Percentiles rank a stretch among this genome's conserved stretches.
These are phyloP conservation scores for Oidium heveae DNA, from an alignment of 2,329 filamentous ascomycete genomes.

Conservation along the genomic window DNA sequence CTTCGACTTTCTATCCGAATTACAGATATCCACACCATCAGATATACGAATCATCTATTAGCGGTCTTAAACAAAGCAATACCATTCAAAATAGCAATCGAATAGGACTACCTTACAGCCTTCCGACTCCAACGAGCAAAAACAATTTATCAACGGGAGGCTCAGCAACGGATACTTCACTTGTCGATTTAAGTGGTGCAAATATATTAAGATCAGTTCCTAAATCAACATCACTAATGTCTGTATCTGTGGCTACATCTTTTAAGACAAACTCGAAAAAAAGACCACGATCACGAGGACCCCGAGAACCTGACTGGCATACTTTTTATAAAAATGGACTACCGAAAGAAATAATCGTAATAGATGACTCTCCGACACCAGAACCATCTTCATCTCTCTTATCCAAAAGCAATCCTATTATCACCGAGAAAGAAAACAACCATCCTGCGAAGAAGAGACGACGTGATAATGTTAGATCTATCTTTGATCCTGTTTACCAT, in stretches of 20 bases:
- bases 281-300: slow-evolving; percentile 16
- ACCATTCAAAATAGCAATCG: slow-evolving; percentile 14
- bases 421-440: slow-evolving; percentile 18
- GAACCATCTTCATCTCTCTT: slow-evolving; percentile 12
- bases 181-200: slow-evolving; percentile 6
- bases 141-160: slow-evolving; percentile 8
- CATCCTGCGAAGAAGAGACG: slow-evolving; percentile 51
- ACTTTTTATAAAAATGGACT: slow-evolving; percentile 64
- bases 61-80: slow-evolving; percentile 24
- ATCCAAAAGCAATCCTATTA: slow-evolving; percentile 16
- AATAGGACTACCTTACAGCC: slow-evolving; percentile 11
- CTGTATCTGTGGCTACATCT: slow-evolving; percentile 11
- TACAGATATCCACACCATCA: slow-evolving; percentile 34
- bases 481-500: slow-evolving; percentile 49
- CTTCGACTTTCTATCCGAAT: slow-evolving; percentile 43
- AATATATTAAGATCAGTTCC: slow-evolving; percentile 7
- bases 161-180: slow-evolving; percentile 8
- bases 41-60: slow-evolving; percentile 25
- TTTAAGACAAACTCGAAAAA: slow-evolving; percentile 15
- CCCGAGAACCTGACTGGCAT: slow-evolving; percentile 47
- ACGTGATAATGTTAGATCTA: slow-evolving; percentile 25
- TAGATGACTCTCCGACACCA: slow-evolving; percentile 39
- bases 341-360: slow-evolving; percentile 67
- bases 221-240: slow-evolving; percentile 15
- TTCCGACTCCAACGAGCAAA: slow-evolving; percentile 13